Percentiles rank a stretch among this genome's conserved stretches.
These are phyloP conservation scores for Candida nemodendra DNA, from an alignment of 805 yeast genomes.

Conservation along the genomic window DNA sequence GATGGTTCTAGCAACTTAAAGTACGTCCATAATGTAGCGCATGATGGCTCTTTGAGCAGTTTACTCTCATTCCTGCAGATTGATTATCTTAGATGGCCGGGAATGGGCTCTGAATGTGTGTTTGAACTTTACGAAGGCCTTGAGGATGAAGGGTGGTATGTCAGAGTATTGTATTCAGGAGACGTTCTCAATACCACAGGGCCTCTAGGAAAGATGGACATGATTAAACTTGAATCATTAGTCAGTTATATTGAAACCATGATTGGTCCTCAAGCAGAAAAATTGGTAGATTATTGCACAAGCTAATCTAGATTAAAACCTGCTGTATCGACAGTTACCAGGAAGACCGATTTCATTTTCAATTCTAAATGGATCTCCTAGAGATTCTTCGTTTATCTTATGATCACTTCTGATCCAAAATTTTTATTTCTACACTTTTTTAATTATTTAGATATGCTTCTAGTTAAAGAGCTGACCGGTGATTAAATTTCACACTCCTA, in stretches of 20 bases:
- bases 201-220: constrained; percentile 20
- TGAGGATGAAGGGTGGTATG: constrained; percentile 22
- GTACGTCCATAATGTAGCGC: constrained; percentile 43
- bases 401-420: too few species aligned
- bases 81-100: constrained; percentile 42
- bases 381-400: too few species aligned
- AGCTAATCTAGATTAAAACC: too few species aligned
- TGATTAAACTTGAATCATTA: constrained; percentile 17
- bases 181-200: constrained; percentile 15
- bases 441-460: too few species aligned
- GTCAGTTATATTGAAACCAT: constrained; percentile 16
- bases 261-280: constrained; percentile 19
- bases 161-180: constrained; percentile 40
- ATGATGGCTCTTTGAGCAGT: constrained; percentile 39
- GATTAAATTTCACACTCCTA: too few species aligned
- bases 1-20: constrained; percentile 28
- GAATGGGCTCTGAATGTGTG: constrained; percentile 45
- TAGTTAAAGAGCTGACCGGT: too few species aligned
- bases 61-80: constrained; percentile 37
- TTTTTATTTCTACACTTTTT: too few species aligned
- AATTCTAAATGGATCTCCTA: too few species aligned
- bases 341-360: too few species aligned
- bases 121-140: constrained; percentile 37
- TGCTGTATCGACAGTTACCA: too few species aligned
- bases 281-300: constrained; percentile 12